Percentiles rank a stretch among this genome's conserved stretches.
Evolutionary conservation across 352 stramenopile genomes (phyloP).

Genomic region (Phytophthora pinifolia): DNA sequence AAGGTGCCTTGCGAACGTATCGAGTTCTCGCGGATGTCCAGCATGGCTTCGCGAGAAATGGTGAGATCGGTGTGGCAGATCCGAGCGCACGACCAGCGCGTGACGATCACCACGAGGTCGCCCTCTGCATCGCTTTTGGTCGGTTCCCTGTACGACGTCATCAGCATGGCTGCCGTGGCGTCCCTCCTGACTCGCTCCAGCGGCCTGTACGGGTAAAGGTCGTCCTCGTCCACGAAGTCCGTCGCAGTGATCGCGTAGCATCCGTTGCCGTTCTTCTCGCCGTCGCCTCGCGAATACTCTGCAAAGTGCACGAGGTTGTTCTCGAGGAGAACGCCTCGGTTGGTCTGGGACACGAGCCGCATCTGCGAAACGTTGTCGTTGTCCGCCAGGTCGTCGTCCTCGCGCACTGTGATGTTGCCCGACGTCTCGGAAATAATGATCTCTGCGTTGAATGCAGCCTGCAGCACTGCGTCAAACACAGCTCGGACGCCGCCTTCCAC

Average conservation of each 20-base stretch:
- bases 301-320: slow-evolving; percentile 41
- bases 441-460: slow-evolving; percentile 55
- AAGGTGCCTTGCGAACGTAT: slow-evolving; percentile 26
- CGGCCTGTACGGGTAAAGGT: slow-evolving; percentile 45
- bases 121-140: slow-evolving; percentile 4
- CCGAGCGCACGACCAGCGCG: slow-evolving; percentile 25
- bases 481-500: slow-evolving; percentile 38
- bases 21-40: slow-evolving; percentile 22
- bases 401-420: slow-evolving; percentile 62
- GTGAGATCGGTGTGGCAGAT: slow-evolving; percentile 29
- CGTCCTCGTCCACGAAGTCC: slow-evolving; percentile 51
- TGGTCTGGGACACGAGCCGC: too few species aligned
- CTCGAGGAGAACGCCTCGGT: slow-evolving; percentile 27
- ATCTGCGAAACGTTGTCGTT: too few species aligned
- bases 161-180: slow-evolving; percentile 28
- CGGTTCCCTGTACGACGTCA: slow-evolving; percentile 24
- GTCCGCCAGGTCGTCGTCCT: too few species aligned
- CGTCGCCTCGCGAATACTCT: slow-evolving; percentile 17
- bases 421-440: slow-evolving; percentile 65
- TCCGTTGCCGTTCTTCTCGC: slow-evolving; percentile 16
- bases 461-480: slow-evolving; percentile 50
- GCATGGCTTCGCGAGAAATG: slow-evolving; percentile 15
- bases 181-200: too few species aligned
- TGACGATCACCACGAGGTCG: slow-evolving; percentile 27
- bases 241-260: slow-evolving; percentile 34